Base-by-base conservation (phyloP, 2,329 filamentous ascomycete species). In the Xylaria sp. region DNA sequence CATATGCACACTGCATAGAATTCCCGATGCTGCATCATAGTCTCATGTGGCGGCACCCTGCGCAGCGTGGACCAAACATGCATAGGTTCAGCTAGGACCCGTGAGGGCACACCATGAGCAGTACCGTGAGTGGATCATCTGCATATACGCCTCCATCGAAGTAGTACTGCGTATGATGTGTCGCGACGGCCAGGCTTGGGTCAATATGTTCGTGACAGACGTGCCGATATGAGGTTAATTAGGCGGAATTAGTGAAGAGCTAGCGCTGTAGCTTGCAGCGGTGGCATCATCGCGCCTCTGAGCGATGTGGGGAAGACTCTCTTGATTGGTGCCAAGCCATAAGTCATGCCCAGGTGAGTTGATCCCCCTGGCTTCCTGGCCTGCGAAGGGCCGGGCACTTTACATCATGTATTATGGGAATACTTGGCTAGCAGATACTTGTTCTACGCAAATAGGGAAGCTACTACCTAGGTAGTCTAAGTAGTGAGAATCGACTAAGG, bases 241-340 rank as follows among this genome's bases (percentile, higher is more conserved):
- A 33, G 46, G 44, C 19, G 25, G 23, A 21, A 4, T 44, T 55
- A 46, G 58, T 37, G 58, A 29, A 6, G 23, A 46, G 23, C 48
- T 56, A 35, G 52, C 17, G 29, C 58, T 51, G 21, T 35, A 37
- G 25, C 41, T 43, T 52, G 54, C 33, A 10, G 15, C 47, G 19
- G 25, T 49, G 48, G 40, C 48, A 37, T 48, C 33, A 13, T n/a
- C 19, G 38, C 49, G 17, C 17, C 27, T 31, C 13, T 25, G 15
- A 44, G 44, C 37, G 4, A 44, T 51, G 57, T 60, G 58, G 46
- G 46, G 53, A 31, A 46, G 11, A 17, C 5, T n/a, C 25, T 21
- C 11, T 21, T 5, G 29, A 51, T 27, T 29, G 41, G 23, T 31
- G 23, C 44, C 33, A 38, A 48, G 21, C 11, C 7, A 17, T 19